phyloP scores from a whole-genome alignment of 768 basidiomycete species.

The Cytidiella melzeri region DNA sequence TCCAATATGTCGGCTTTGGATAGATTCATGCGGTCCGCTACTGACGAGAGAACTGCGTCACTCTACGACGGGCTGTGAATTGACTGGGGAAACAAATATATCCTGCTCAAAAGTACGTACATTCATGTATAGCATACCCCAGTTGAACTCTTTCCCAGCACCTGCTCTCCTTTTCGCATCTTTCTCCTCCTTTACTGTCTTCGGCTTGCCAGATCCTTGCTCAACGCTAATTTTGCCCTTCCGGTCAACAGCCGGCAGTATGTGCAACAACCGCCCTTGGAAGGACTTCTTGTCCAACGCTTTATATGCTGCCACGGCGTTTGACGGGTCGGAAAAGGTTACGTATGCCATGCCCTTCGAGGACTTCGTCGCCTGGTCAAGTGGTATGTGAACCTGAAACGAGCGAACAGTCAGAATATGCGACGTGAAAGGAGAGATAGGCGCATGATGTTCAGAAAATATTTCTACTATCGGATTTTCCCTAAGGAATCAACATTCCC shows the following conservation, averaged over 20 bases:
- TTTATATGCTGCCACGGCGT: constrained; percentile 67
- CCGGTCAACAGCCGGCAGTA: constrained; percentile 77
- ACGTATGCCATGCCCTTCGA: constrained; percentile 63
- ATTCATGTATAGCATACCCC: constrained; percentile 96
- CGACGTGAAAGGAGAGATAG: not conserved
- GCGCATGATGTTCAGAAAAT: constrained; percentile 25
- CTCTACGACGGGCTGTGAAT: constrained; percentile 49
- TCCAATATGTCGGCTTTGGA: constrained; percentile 85
- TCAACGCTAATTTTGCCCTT: constrained; percentile 39
- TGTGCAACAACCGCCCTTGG: constrained; percentile 88
- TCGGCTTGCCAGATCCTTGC: constrained; percentile 38
- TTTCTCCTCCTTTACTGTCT: constrained; percentile 52
- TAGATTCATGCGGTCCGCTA: constrained; percentile 85
- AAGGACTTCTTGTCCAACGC: constrained; percentile 79
- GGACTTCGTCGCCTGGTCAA: constrained; percentile 39
- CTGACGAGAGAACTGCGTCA: constrained; percentile 88
- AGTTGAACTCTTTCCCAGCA: constrained; percentile 81
- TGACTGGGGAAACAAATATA: constrained; percentile 20
- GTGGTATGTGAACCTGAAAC: constrained; percentile 49
- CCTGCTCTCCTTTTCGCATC: constrained; percentile 55
- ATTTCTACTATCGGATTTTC: constrained; percentile 61
- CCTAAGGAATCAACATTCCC: constrained; percentile 35
- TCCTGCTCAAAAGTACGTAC: constrained; percentile 47
- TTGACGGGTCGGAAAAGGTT: constrained; percentile 36
- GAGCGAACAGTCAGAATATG: not conserved